Base-by-base conservation (phyloP, 2,329 filamentous ascomycete genomes). In the Fusarium miscanthi region DNA sequence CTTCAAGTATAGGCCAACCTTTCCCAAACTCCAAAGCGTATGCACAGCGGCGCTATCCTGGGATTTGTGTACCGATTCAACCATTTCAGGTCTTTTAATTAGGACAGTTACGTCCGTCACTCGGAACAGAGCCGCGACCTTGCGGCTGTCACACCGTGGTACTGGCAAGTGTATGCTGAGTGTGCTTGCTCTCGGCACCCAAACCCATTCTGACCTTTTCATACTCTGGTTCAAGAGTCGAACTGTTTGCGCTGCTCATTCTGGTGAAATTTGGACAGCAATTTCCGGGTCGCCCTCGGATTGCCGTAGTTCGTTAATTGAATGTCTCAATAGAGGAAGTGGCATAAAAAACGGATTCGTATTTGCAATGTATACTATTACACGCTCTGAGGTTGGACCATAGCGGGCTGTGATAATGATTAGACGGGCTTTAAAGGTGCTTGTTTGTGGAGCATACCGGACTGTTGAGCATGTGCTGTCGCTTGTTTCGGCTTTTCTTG, bases 401-500 rank as follows among this genome's bases (percentile, higher is more conserved):
- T 85, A 27, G 87, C 87, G 67, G 87, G 87, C 87, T 89, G 63
- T 37, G 10, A 27, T 19, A 43, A 42, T 43, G n/a, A 53, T 69
- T 60, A 70, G 69, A 66, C 25, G 42, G n/a, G 33, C 31, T 30
- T 58, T 49, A 12, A 37, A 13, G 4, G 19, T 12, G 25, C 31
- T 54, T 51, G 16, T 14, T 10, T 37, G 33, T 31, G 21, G 13
- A 25, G 91, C 94, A 85, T 91, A 97, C 94, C 80, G 95, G 95
- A 86, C 94, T 97, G 87, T 97, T 98, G 67, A 98, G 88, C 89
- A 97, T 97, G 83, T 91, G 95, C 82, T 97, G 94, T 69, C 95
- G 89, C 87, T 97, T 97, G 84, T 95, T 97, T 69, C 95, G 89
- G 70, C 95, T 95, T 86, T 98, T 98, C 87, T 99, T 99, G 83